These are phyloP conservation scores for Ophiosphaerella korrae DNA, from an alignment of 2,329 filamentous ascomycete species.

Conservation along the genomic window DNA sequence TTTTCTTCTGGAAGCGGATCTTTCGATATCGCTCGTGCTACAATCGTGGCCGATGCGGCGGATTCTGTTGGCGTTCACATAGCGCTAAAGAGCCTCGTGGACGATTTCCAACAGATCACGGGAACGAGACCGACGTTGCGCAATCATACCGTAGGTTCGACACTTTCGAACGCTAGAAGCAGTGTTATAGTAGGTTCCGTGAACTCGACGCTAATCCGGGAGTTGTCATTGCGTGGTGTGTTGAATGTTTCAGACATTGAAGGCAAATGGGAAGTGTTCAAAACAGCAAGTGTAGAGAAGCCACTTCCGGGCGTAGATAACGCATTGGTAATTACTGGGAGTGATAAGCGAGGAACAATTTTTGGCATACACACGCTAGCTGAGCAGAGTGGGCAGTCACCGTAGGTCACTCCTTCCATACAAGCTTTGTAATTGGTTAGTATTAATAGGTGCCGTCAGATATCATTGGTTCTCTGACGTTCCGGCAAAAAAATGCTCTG, in stretches of 20 bases:
- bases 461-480: conserved; percentile 45
- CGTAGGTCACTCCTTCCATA: conserved; percentile 2
- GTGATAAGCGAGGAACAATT: conserved; percentile 26
- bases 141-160: conserved; percentile 5
- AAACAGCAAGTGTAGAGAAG: conserved; percentile 59
- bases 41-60: conserved; percentile 15
- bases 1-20: conserved; percentile 11
- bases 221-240: not conserved
- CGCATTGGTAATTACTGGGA: conserved; percentile 17
- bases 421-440: not conserved
- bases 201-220: conserved; percentile 11
- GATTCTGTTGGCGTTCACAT: conserved; percentile 22
- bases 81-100: conserved; percentile 18
- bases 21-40: conserved; percentile 13
- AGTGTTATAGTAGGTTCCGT: conserved; percentile 15
- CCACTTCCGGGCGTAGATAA: conserved; percentile 1
- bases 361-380: conserved; percentile 24
- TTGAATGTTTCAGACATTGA: conserved; percentile 4
- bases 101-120: conserved; percentile 22
- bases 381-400: conserved; percentile 24
- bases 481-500: not conserved
- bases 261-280: conserved; percentile 63
- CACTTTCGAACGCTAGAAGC: not conserved
- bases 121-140: conserved; percentile 6
- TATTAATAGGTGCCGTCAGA: not conserved